A percentile compares a stretch with the other conserved stretches of the same genome.
Evolutionary conservation across 768 basidiomycete genomes (phyloP).

Genomic region (Rhizopogon vesiculosus): DNA sequence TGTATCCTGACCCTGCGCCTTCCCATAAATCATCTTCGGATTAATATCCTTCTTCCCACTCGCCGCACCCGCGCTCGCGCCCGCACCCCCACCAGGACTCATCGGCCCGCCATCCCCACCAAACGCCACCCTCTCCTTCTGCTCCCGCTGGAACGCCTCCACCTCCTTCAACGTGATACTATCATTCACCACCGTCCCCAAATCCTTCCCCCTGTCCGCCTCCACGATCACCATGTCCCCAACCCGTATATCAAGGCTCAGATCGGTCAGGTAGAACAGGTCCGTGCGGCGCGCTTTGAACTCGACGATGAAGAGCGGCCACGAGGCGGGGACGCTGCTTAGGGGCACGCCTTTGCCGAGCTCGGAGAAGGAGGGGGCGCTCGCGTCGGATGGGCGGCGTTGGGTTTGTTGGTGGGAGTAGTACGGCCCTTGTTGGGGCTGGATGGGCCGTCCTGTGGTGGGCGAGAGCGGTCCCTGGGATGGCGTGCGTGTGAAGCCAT

Average conservation of each 20-base stretch:
- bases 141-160: conserved; percentile 83
- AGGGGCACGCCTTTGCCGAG: conserved; percentile 90
- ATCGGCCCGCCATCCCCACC: conserved; percentile 36
- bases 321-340: conserved; percentile 72
- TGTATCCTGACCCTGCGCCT: conserved; percentile 78
- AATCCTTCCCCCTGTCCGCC: conserved; percentile 89
- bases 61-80: conserved; percentile 25
- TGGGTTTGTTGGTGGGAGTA: conserved; percentile 29
- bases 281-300: conserved; percentile 98
- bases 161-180: conserved; percentile 87
- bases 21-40: conserved; percentile 94
- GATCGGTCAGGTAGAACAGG: conserved; percentile 85
- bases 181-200: conserved; percentile 91
- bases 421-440: conserved; percentile 24
- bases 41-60: conserved; percentile 82
- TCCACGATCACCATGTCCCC: conserved; percentile 97
- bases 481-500: conserved; percentile 36
- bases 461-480: conserved; percentile 55
- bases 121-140: conserved; percentile 52
- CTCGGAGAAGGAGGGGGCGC: conserved; percentile 35
- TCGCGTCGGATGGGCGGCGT: conserved; percentile 37
- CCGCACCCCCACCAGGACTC: conserved; percentile 36
- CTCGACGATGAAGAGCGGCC: conserved; percentile 94
- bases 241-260: conserved; percentile 57
- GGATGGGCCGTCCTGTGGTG: conserved; percentile 22